phyloP scores from a whole-genome alignment of 257 asterid genomes.

The Plectranthus barbatus region DNA sequence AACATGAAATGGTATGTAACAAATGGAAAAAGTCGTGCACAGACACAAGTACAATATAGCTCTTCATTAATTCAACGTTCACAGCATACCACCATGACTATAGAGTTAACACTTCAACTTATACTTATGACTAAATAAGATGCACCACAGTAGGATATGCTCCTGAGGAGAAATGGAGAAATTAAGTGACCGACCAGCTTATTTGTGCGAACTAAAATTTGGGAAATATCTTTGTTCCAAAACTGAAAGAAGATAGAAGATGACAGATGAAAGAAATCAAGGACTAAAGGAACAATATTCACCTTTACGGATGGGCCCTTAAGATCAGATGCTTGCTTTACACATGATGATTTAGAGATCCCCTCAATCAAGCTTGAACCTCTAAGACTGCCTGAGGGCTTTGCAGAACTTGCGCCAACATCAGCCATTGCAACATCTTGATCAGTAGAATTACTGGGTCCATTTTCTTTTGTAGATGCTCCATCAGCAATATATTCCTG shows the following conservation, averaged over 20 bases:
- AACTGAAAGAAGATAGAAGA: background rate
- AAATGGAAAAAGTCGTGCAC: background rate
- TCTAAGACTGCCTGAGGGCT: conserved; percentile 46
- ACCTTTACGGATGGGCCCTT: conserved; percentile 84
- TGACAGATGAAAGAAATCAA: background rate
- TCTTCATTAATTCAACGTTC: background rate
- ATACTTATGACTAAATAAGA: background rate
- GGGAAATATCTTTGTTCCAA: background rate
- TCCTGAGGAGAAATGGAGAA: background rate
- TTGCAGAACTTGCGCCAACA: conserved; percentile 40
- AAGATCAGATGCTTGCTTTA: conserved; percentile 79
- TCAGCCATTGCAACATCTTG: conserved; percentile 87
- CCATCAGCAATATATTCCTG: conserved; percentile 71
- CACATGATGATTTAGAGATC: conserved; percentile 73
- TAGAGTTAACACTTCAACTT: background rate
- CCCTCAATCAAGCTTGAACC: conserved; percentile 90
- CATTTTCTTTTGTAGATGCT: conserved; percentile 79
- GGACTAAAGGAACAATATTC: background rate
- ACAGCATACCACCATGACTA: background rate
- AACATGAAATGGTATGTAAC: conserved; percentile 4
- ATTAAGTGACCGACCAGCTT: background rate
- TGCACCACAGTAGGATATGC: background rate
- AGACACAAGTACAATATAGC: background rate
- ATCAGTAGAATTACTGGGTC: conserved; percentile 54
- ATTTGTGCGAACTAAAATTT: background rate